Conservation (phyloP, 768 basidiomycete genomes). For the Tylopilus plumbeoviolaceoides region DNA sequence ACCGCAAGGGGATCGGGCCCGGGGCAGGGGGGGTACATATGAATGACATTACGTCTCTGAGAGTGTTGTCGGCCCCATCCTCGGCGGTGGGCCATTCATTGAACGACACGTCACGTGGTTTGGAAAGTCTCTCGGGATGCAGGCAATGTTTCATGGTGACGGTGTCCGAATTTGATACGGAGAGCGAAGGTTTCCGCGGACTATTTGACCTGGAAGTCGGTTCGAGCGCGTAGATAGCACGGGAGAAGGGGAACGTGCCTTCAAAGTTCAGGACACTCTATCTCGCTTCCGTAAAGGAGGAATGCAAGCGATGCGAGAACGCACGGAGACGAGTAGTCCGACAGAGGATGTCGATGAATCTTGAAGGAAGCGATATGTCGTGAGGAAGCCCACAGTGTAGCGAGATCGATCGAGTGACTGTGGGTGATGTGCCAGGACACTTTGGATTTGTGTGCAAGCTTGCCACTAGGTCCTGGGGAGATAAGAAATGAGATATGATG, state of each 20-base stretch:
- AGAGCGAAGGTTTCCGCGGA: background rate
- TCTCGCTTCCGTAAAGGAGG: slow-evolving; percentile 13
- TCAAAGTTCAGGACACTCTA: background rate
- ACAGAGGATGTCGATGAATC: too few relatives aligned
- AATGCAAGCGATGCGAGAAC: slow-evolving; percentile 10
- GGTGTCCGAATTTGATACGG: background rate
- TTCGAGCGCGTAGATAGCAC: slow-evolving; percentile 7
- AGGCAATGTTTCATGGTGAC: background rate
- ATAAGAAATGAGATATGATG: background rate
- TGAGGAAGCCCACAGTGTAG: background rate
- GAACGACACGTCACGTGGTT: background rate
- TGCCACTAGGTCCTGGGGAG: slow-evolving; percentile 6
- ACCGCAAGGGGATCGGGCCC: slow-evolving; percentile 18
- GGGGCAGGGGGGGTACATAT: slow-evolving; percentile 8
- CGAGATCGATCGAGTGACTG: background rate
- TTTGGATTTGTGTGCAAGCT: too few relatives aligned
- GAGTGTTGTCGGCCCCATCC: background rate
- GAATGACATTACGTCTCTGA: slow-evolving; percentile 12
- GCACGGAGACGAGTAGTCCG: background rate
- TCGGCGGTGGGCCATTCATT: background rate
- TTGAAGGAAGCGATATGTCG: background rate
- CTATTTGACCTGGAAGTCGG: background rate
- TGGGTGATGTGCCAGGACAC: too few relatives aligned
- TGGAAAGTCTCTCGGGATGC: background rate
- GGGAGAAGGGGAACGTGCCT: slow-evolving; percentile 14